phyloP scores from a whole-genome alignment of 2,329 filamentous ascomycete genomes.

The Diatrype stigma region DNA sequence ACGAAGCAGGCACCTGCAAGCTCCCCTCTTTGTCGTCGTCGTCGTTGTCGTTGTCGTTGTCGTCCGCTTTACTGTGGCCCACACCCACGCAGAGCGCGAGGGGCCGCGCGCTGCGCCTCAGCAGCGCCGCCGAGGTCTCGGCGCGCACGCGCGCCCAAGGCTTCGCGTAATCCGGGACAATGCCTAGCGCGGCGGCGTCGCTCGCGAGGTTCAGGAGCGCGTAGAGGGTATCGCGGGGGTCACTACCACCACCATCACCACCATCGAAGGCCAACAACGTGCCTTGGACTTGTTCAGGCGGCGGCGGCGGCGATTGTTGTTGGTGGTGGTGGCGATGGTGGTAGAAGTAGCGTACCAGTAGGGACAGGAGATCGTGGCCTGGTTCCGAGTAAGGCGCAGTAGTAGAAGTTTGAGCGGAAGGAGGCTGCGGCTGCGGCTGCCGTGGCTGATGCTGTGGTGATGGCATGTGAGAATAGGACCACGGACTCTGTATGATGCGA shows the following conservation, averaged over 20 bases:
- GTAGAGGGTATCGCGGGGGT: slow-evolving; percentile 13
- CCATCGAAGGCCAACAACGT: background rate
- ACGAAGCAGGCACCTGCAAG: slow-evolving; percentile 7
- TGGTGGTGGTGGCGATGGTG: background rate
- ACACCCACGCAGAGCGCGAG: slow-evolving; percentile 11
- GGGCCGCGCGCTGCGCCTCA: slow-evolving; percentile 6
- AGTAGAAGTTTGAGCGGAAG: slow-evolving; percentile 12
- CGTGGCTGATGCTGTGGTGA: background rate
- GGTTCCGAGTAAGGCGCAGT: background rate
- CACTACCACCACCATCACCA: background rate
- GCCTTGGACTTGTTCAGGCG: too few species aligned
- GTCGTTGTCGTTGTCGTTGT: too few species aligned
- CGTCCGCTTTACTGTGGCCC: too few species aligned
- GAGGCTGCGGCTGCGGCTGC: slow-evolving; percentile 8
- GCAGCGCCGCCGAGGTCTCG: slow-evolving; percentile 11
- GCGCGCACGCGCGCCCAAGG: slow-evolving; percentile 5
- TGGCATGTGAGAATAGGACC: too few species aligned
- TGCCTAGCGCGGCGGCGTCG: slow-evolving; percentile 4
- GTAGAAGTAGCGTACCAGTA: too few species aligned
- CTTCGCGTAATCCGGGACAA: slow-evolving; percentile 10
- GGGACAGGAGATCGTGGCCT: slow-evolving; percentile 5
- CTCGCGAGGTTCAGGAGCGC: slow-evolving; percentile 12
- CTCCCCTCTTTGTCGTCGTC: too few species aligned
- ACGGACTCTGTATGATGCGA: too few species aligned
- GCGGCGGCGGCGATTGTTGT: background rate